phyloP scores from a whole-genome alignment of 2,329 filamentous ascomycete species.

The Fusarium vanettenii region DNA sequence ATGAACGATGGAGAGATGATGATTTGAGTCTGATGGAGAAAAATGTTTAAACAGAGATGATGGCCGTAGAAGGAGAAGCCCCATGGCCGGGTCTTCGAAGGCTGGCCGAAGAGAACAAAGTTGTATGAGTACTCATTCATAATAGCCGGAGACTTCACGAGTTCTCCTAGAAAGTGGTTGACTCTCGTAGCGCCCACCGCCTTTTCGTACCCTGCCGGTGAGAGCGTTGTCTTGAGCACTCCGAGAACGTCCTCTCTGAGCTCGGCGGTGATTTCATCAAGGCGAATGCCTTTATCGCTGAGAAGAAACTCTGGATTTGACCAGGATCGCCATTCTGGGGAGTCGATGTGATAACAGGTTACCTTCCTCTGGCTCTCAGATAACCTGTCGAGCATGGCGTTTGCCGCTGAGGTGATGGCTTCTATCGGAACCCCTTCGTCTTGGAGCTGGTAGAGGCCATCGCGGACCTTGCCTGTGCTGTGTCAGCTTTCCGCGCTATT shows the following conservation, averaged over 20 bases:
- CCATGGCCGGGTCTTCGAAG: conserved; percentile 70
- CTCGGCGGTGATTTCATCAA: conserved; percentile 66
- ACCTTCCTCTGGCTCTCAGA: conserved; percentile 54
- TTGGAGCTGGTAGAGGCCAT: conserved; percentile 68
- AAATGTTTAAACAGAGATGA: conserved; percentile 79
- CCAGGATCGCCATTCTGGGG: conserved; percentile 76
- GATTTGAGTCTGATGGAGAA: conserved; percentile 73
- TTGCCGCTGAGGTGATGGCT: conserved; percentile 64
- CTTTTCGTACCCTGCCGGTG: conserved; percentile 76
- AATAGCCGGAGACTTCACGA: conserved; percentile 69
- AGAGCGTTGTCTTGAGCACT: conserved; percentile 69
- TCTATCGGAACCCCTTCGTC: conserved; percentile 73
- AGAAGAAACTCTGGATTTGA: conserved; percentile 78
- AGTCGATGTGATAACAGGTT: conserved; percentile 59
- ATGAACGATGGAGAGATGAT: conserved; percentile 77
- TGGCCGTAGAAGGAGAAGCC: conserved; percentile 82
- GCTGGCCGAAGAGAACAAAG: conserved; percentile 75
- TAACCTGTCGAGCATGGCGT: conserved; percentile 61
- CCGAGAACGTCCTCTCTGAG: conserved; percentile 62
- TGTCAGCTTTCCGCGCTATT: background rate
- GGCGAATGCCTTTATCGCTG: conserved; percentile 71
- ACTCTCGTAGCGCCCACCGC: conserved; percentile 76
- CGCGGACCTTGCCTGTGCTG: background rate
- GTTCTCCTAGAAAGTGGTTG: conserved; percentile 78
- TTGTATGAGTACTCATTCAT: conserved; percentile 84